phyloP scores from a whole-genome alignment of 305 asterid genomes.

The Stenogyne calaminthoides region DNA sequence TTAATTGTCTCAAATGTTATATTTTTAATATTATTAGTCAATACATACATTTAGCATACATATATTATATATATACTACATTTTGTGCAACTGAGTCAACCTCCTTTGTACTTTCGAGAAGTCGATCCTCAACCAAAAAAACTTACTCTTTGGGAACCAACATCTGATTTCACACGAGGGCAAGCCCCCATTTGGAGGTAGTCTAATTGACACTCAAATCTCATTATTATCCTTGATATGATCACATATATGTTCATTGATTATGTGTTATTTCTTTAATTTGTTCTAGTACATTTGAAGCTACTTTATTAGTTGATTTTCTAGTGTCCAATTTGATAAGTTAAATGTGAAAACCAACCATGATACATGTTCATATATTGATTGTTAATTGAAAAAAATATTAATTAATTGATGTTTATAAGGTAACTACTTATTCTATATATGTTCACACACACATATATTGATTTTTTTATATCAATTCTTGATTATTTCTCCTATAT shows the following conservation, averaged over 20 bases:
- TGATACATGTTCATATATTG: not conserved
- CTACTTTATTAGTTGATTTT: no score
- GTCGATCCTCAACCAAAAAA: slow-evolving; percentile 45
- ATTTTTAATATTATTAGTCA: not conserved
- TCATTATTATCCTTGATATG: not conserved
- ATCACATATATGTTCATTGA: no score
- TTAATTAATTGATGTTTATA: no score
- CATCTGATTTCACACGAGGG: slow-evolving; percentile 49
- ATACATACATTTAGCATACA: no score
- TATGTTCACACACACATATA: no score
- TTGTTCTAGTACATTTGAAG: not conserved
- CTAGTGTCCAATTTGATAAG: not conserved
- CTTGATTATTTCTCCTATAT: not conserved
- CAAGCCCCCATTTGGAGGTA: slow-evolving; percentile 51
- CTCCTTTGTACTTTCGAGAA: slow-evolving; percentile 44
- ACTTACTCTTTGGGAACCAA: slow-evolving; percentile 44
- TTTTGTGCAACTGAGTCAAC: slow-evolving; percentile 35
- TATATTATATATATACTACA: no score
- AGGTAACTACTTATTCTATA: no score
- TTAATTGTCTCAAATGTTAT: no score
- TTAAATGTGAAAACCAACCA: not conserved
- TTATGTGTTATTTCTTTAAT: not conserved
- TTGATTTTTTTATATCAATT: not conserved
- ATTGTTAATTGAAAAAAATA: not conserved
- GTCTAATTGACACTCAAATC: not conserved